Base-by-base conservation (phyloP, 2,329 filamentous ascomycete species). In the Verticillium longisporum region DNA sequence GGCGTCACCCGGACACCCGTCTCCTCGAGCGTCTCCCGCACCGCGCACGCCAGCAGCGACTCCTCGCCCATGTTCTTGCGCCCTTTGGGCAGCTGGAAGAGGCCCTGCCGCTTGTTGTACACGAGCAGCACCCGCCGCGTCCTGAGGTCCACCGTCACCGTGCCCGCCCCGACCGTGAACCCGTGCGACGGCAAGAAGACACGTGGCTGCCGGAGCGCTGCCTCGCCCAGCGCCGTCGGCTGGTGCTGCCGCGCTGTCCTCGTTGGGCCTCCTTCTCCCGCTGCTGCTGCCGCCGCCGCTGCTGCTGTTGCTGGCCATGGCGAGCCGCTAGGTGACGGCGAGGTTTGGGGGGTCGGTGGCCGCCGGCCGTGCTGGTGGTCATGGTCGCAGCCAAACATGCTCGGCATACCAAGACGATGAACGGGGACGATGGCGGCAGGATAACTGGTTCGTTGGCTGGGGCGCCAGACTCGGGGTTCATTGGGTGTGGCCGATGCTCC, bases 21-120 rank as follows among this genome's bases (percentile, higher is more conserved):
- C 66, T 82, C 79, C 63, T 82, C 79, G 54, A 71, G 71, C 0
- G 79, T 80, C 67, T 81, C 79, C 33, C 79, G 76, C 14, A 81
- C 63, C 13, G 79, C 79, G 0, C 78, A 72, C 2, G 68, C 68
- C 32, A 75, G 72, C 37, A 79, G 69, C 9, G 37, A 26, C 62
- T 71, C 72, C 64, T 82, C 79, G 60, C 72, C 73, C 54, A 82
- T 75, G 66, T 80, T 76, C 67, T 79, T 80, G 63, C 78, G 74
- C 56, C 79, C 79, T 66, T 81, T 81, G 57, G 79, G 79, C 6
- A 81, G 71, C 68, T 81, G 78, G 66, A 72, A 77, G 63, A 80
- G 76, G 18, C 72, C 70, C 62, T 77, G 74, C 55, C 71, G 71
- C 32, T 68, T 67, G 68, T 81, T 80, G 67, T 72, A 77, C 21